Evolutionary conservation across 2,329 filamentous ascomycete genomes (phyloP).

Genomic region (Teratosphaeriaceae sp.): DNA sequence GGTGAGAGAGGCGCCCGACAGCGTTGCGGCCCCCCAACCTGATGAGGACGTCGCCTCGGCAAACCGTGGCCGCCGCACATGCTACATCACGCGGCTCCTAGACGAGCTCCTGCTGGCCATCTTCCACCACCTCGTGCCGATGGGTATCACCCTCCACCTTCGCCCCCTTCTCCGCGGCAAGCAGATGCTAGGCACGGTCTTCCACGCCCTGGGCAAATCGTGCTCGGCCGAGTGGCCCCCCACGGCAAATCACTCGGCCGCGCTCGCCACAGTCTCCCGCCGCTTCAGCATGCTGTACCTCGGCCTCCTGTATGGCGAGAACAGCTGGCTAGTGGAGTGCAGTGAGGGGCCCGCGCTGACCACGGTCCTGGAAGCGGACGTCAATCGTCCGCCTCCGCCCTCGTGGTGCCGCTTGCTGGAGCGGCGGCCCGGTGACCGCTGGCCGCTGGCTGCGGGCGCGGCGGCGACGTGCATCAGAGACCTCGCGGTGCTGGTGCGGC

Average conservation of each 20-base stretch:
- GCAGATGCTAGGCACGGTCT: neutral
- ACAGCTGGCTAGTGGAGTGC: neutral
- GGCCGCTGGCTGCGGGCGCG: neutral
- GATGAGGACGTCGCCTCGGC: neutral
- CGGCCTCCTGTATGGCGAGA: neutral
- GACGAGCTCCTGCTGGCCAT: neutral
- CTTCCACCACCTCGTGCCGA: neutral
- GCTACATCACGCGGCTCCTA: neutral
- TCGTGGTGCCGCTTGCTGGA: neutral
- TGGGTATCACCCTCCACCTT: neutral
- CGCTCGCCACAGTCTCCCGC: neutral
- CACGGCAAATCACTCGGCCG: neutral
- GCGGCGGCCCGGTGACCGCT: neutral
- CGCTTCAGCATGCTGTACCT: neutral
- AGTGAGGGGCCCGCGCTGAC: neutral
- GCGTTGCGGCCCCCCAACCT: too few species aligned
- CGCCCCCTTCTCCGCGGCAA: neutral
- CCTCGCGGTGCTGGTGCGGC: neutral
- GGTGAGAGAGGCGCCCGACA: too few species aligned
- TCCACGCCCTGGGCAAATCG: neutral
- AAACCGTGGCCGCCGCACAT: neutral
- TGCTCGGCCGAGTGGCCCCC: neutral
- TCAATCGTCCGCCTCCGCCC: neutral
- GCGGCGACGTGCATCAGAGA: neutral
- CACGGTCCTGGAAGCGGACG: neutral